Evolutionary conservation across 1,284 basidiomycete species (phyloP).

Genomic region (Schizophyllum commune): DNA sequence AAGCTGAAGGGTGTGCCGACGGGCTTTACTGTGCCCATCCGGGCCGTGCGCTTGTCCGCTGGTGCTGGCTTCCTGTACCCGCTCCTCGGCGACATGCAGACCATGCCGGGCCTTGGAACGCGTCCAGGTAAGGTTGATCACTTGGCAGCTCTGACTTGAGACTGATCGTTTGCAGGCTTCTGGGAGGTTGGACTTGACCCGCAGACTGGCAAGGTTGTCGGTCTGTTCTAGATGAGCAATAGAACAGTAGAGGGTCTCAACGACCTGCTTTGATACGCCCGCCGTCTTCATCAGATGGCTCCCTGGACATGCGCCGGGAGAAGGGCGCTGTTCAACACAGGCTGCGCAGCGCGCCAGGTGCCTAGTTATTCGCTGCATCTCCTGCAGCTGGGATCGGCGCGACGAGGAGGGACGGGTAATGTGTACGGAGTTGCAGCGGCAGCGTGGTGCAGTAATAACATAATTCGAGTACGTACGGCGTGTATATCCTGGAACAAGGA

Average conservation of each 20-base stretch:
- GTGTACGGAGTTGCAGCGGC: not conserved
- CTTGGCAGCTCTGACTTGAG: too few species aligned
- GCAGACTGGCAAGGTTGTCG: constrained; percentile 63
- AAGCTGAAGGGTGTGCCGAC: constrained; percentile 84
- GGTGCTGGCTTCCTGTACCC: constrained; percentile 97
- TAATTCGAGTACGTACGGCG: too few species aligned
- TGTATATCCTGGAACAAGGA: not conserved
- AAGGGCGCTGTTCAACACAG: not conserved
- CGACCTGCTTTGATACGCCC: not conserved
- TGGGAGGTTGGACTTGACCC: constrained; percentile 83
- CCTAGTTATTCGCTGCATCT: not conserved
- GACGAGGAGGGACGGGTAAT: not conserved
- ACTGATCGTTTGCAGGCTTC: constrained; percentile 44
- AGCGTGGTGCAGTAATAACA: too few species aligned
- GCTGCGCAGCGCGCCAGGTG: not conserved
- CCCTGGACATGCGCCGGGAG: too few species aligned
- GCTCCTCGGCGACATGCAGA: constrained; percentile 91
- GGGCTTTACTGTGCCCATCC: constrained; percentile 89
- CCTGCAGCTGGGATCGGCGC: not conserved
- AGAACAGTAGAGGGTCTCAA: not conserved
- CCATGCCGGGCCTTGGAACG: constrained; percentile 95
- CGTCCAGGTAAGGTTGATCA: constrained; percentile 59
- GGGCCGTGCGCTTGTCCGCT: constrained; percentile 82
- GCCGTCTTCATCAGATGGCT: not conserved
- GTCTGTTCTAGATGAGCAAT: constrained; percentile 50